A percentile compares a stretch with the other conserved stretches of the same genome.
phyloP scores from a whole-genome alignment of 1,284 basidiomycete genomes.

The Trametes pubescens region DNA sequence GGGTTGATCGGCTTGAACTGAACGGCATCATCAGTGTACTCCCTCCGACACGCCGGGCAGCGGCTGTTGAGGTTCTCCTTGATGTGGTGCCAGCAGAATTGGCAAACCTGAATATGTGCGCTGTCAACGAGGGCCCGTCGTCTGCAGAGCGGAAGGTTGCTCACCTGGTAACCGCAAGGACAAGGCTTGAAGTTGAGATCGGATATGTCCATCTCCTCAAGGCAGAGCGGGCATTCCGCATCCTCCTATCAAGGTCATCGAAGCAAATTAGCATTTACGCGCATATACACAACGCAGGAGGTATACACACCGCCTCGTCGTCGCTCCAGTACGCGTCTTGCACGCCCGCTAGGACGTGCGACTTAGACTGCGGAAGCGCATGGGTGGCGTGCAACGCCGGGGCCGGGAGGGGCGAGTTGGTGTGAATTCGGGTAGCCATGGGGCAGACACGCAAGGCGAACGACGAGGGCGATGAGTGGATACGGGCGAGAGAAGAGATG shows the following conservation, averaged over 20 bases:
- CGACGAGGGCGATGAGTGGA: conserved; percentile 27
- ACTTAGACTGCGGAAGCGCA: conserved; percentile 79
- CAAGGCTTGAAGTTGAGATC: conserved; percentile 99
- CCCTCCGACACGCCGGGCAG: conserved; percentile 95
- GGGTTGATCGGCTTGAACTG: conserved; percentile 97
- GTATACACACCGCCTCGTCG: conserved; percentile 67
- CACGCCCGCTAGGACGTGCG: conserved; percentile 84
- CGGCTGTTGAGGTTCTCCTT: conserved; percentile 95
- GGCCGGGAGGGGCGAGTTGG: conserved; percentile 71
- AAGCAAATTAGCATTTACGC: not conserved
- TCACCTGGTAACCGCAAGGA: conserved; percentile 97
- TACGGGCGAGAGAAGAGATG: conserved; percentile 28
- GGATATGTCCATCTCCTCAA: conserved; percentile 98
- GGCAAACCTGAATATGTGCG: conserved; percentile 81
- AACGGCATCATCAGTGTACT: conserved; percentile 92
- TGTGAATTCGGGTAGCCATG: conserved; percentile 47
- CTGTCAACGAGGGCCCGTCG: not conserved
- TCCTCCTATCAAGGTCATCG: conserved; percentile 76
- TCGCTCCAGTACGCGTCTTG: conserved; percentile 99
- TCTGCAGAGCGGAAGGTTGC: conserved; percentile 29
- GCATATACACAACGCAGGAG: conserved; percentile 16
- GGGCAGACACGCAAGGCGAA: conserved; percentile 30
- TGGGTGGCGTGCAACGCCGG: conserved; percentile 75
- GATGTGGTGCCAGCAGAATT: conserved; percentile 99
- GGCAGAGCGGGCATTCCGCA: conserved; percentile 96